phyloP scores from a whole-genome alignment of 352 stramenopile genomes.

The Phytophthora fragariae region DNA sequence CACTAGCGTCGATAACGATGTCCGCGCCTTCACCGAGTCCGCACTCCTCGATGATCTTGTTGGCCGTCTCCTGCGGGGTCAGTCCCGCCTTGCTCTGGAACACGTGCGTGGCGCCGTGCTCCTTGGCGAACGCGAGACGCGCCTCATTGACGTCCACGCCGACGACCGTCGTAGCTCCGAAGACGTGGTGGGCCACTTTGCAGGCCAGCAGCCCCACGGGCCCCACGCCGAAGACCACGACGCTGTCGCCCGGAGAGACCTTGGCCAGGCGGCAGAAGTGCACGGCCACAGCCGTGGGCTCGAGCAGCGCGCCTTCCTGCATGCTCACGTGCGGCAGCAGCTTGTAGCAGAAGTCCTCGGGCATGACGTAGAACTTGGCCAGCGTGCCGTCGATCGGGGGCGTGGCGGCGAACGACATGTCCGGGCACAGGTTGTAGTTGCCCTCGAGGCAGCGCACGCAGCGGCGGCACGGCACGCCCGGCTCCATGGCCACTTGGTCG shows the following conservation, averaged over 20 bases:
- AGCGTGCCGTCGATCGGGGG: conserved; percentile 34
- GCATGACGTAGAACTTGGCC: conserved; percentile 40
- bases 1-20: conserved; percentile 41
- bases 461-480: conserved; percentile 31
- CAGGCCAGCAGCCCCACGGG: conserved; percentile 40
- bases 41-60: conserved; percentile 27
- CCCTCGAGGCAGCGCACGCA: conserved; percentile 33
- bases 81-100: conserved; percentile 13
- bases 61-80: conserved; percentile 25
- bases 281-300: conserved; percentile 38
- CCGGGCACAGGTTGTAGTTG: conserved; percentile 36
- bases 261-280: conserved; percentile 42
- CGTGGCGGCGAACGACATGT: conserved; percentile 39
- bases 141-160: conserved; percentile 37
- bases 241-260: conserved; percentile 31
- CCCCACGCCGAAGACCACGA: conserved; percentile 40
- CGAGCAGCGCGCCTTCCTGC: conserved; percentile 36
- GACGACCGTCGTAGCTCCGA: conserved; percentile 37
- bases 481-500: conserved; percentile 40
- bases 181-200: conserved; percentile 38
- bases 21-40: conserved; percentile 35
- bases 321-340: conserved; percentile 30
- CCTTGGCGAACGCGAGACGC: conserved; percentile 27
- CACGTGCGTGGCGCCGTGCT: conserved; percentile 39
- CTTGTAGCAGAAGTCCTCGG: conserved; percentile 43